Evolutionary conservation across 805 yeast species (phyloP).

Genomic region (Metschnikowia picachoensis): DNA sequence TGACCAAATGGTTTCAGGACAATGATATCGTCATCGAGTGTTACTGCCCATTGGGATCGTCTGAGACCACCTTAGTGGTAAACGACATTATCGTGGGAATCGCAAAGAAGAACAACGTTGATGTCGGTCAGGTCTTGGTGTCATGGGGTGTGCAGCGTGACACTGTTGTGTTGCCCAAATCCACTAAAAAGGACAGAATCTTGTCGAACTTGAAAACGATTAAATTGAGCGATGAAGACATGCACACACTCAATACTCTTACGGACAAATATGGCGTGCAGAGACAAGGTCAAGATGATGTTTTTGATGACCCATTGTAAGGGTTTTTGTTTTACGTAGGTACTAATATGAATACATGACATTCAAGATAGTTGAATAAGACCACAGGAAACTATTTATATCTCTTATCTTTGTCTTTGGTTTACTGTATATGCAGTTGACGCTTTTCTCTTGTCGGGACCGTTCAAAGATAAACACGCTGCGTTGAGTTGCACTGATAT

Average conservation of each 20-base stretch:
- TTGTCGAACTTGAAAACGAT: slow-evolving; percentile 36
- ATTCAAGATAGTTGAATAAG: too few species aligned
- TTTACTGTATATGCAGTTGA: too few species aligned
- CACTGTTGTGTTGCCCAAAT: slow-evolving; percentile 20
- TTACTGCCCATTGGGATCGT: slow-evolving; percentile 20
- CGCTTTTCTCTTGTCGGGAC: too few species aligned
- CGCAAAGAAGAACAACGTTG: slow-evolving; percentile 17
- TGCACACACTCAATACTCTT: slow-evolving; percentile 30
- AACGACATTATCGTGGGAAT: slow-evolving; percentile 13
- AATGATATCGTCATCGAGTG: slow-evolving; percentile 16
- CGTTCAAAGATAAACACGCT: too few species aligned
- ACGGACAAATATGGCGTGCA: slow-evolving; percentile 29
- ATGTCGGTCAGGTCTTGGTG: slow-evolving; percentile 17
- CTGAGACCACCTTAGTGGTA: slow-evolving; percentile 13
- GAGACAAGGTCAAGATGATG: slow-evolving; percentile 28
- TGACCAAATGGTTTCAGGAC: slow-evolving; percentile 13
- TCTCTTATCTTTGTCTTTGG: too few species aligned
- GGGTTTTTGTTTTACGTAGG: too few species aligned
- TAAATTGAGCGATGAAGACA: slow-evolving; percentile 33
- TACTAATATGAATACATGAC: too few species aligned
- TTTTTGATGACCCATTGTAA: slow-evolving; percentile 12
- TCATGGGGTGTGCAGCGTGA: slow-evolving; percentile 20
- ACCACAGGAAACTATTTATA: too few species aligned
- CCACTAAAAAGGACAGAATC: slow-evolving; percentile 29
- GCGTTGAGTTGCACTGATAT: too few species aligned